Base-by-base conservation (phyloP, 257 asterid species). In the Verbena officinalis region DNA sequence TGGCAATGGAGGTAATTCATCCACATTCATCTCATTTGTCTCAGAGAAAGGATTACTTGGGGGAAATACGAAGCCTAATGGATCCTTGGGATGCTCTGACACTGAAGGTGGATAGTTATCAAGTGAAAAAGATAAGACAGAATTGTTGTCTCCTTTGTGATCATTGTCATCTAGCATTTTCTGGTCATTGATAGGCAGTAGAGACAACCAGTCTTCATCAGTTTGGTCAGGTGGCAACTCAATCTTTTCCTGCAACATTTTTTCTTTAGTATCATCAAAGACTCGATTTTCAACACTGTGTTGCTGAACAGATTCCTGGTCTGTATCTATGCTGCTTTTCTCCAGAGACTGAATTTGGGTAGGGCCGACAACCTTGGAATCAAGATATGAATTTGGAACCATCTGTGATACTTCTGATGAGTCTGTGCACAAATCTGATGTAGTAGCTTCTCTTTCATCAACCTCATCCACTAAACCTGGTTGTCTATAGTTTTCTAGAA, bases 1-100 rank as follows among this genome's bases (percentile, higher is more conserved):
- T 38, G 99, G 99, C 84, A 90, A 63, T 48, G 96, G 94, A 75
- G 97, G 92, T 70, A 73, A 73, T 16, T 85, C 89, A 12, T 76
- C 82, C 71, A 71, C 80, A 58, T 70, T 71, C 52, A 68, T 49
- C 76, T 64, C 78, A 55, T 69, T 73, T 54, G 75, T 64, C 70
- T 61, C 78, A 21, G 76, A 69, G 55, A 73, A 79, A 51, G 55
- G 44, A 59, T 65, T 21, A 60, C 67, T 50, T 39, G 73, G 80
- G 61, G 86, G 78, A 62, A 79, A 49, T 21, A 36, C 56, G 56
- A 75, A 70, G 51, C 42, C 69, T 12, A 66, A 55, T 42, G 84
- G 59, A 78, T 67, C 78, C 22, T 42, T 16, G 40, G 73, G 40
- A 20, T 68, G 68, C 73, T 65, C 77, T 14, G 53, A 40, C 19